Evolutionary conservation across 2,329 filamentous ascomycete genomes (phyloP), one percentile per base, ranked within the genome.

Genomic region (Cytospora paraplurivora): DNA sequence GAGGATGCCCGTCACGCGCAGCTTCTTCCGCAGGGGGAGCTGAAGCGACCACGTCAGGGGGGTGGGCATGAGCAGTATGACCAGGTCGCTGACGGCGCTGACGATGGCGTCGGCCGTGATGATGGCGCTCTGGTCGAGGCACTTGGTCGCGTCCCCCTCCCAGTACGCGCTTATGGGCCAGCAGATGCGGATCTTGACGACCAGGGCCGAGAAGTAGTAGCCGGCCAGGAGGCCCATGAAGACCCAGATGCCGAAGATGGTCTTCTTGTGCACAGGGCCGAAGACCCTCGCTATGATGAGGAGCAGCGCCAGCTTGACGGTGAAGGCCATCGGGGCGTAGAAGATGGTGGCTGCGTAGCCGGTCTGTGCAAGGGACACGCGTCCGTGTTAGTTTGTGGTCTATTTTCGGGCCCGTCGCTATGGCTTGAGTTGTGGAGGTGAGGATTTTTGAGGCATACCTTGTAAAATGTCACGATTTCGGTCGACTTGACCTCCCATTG

Each of bases 201-300:
- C 75, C 5, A 77, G 66, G 13, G 76, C 76, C 0, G 76, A 74
- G 12, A 76, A 71, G 57, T 80, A 81, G 68, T 79, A 80, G 7
- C 68, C 67, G 0, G 76, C 67, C 59, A 80, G 74, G 53, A 77
- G 58, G 5, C 63, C 71, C 19, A 80, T 71, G 54, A 78, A 74
- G 41, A 74, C 34, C 66, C 76, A 76, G 49, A 80, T 75, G 34
- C 76, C 74, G 7, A 75, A 70, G 6, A 76, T 70, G 5, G 73
- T 74, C 67, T 78, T 78, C 44, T 71, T 74, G 64, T 78, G 76
- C 3, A 76, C 71, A 0, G 73, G 68, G 8, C 73, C 74, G 67
- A 81, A 81, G 8, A 81, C 76, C 17, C 78, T 72, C 7, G 73
- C 73, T 62, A 79, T 77, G 59, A 81, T 78, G 66, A 76, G 71